Evolutionary conservation across 208 protist genomes (phyloP).

Genomic region (Acanthamoeba polyphaga): DNA sequence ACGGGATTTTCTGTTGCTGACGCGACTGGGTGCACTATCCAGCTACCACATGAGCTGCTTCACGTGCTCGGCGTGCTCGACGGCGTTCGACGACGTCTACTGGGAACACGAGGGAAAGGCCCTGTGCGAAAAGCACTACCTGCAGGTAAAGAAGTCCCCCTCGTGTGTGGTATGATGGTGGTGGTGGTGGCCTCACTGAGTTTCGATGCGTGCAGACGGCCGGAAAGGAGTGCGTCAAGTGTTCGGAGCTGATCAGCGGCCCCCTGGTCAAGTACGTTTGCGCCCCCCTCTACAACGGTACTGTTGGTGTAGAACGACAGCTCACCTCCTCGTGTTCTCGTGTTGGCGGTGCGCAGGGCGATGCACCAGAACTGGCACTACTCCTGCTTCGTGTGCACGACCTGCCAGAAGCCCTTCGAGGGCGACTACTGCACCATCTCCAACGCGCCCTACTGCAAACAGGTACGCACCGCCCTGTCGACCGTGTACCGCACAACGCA

Average conservation of each 20-base stretch:
- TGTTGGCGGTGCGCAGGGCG: background rate
- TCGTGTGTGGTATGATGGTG: too few relatives aligned
- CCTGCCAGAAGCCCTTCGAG: constrained; percentile 66
- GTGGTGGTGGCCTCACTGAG: too few relatives aligned
- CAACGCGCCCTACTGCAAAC: constrained; percentile 48
- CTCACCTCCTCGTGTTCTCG: too few relatives aligned
- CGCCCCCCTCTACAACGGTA: background rate
- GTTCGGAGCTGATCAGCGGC: constrained; percentile 6
- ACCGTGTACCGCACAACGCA: too few relatives aligned
- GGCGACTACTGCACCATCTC: constrained; percentile 61
- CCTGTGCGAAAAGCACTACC: constrained; percentile 63
- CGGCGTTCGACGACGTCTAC: constrained; percentile 45
- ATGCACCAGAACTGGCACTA: constrained; percentile 65
- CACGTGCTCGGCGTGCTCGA: background rate
- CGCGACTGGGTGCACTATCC: background rate
- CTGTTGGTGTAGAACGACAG: background rate
- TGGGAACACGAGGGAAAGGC: constrained; percentile 60
- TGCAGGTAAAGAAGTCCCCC: background rate
- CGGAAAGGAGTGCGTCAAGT: constrained; percentile 54
- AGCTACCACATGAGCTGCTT: constrained; percentile 72
- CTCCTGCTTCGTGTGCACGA: constrained; percentile 64
- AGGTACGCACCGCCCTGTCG: too few relatives aligned
- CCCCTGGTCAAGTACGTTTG: background rate
- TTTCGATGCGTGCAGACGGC: background rate
- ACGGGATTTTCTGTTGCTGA: too few relatives aligned